Evolutionary conservation across 345 rosid genomes (phyloP).

Genomic region (Trapa bicornis): DNA sequence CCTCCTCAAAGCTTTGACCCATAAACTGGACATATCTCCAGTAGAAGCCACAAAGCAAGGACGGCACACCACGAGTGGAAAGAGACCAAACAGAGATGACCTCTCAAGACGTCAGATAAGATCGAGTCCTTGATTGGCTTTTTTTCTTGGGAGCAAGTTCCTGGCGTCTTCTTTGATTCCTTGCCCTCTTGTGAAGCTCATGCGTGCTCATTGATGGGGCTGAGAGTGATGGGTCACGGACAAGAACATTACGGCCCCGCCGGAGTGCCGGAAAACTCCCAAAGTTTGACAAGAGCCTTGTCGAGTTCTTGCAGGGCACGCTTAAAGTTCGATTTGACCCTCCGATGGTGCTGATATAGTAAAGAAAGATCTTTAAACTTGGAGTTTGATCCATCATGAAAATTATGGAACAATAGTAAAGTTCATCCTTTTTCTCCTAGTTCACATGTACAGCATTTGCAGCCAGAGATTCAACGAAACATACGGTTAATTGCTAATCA

Average conservation of each 20-base stretch:
- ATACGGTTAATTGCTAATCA: no score
- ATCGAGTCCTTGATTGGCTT: background rate
- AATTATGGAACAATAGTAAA: no score
- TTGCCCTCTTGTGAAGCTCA: background rate
- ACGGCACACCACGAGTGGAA: background rate
- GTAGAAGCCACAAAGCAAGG: background rate
- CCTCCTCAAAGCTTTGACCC: background rate
- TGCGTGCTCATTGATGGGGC: constrained; percentile 3
- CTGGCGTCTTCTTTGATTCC: background rate
- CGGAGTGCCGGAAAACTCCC: background rate
- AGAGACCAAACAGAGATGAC: background rate
- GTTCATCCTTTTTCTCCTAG: background rate
- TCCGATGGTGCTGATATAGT: background rate
- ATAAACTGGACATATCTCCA: background rate
- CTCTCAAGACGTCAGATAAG: background rate
- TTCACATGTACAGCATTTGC: no score
- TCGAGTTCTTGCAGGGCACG: background rate
- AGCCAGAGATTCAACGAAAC: no score
- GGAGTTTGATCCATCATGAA: background rate
- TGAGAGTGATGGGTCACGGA: background rate
- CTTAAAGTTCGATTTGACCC: background rate
- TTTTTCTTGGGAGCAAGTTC: background rate
- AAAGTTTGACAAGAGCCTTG: background rate
- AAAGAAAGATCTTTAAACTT: background rate
- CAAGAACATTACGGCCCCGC: background rate